Evolutionary conservation across 2,329 filamentous ascomycete species (phyloP).

Genomic region (Talaromyces pinophilus): DNA sequence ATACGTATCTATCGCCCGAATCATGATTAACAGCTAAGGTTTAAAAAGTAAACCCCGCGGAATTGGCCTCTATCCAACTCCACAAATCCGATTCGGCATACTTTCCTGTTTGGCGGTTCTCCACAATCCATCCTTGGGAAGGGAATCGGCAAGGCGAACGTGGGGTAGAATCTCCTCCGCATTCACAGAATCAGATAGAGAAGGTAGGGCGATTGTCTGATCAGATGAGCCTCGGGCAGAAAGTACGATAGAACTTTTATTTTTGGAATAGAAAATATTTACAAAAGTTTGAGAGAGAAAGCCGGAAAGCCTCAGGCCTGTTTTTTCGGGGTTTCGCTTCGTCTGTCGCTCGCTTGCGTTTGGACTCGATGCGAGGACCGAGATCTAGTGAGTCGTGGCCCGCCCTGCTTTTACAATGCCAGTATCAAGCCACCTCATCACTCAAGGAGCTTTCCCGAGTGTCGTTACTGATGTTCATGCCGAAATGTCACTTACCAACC

Average conservation of each 20-base stretch:
- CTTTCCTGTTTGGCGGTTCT: constrained; percentile 2
- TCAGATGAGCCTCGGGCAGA: neutral
- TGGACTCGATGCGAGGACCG: neutral
- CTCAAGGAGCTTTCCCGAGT: neutral
- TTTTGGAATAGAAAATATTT: neutral
- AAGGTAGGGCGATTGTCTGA: neutral
- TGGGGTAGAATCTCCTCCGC: neutral
- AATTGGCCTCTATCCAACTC: neutral
- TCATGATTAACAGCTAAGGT: neutral
- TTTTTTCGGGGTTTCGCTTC: neutral
- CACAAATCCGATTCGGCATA: neutral
- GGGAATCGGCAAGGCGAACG: neutral
- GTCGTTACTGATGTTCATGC: neutral
- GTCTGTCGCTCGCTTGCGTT: neutral
- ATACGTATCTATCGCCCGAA: neutral
- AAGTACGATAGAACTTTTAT: neutral
- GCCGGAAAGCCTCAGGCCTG: neutral
- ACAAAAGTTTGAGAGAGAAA: neutral
- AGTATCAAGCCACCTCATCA: neutral
- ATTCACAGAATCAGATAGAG: neutral
- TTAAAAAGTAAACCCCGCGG: neutral
- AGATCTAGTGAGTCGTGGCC: neutral
- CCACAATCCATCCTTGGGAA: neutral
- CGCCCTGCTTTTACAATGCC: neutral
- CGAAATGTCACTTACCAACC: neutral